Evolutionary conservation across 1,284 basidiomycete genomes (phyloP).

Genomic region (Grifola frondosa): DNA sequence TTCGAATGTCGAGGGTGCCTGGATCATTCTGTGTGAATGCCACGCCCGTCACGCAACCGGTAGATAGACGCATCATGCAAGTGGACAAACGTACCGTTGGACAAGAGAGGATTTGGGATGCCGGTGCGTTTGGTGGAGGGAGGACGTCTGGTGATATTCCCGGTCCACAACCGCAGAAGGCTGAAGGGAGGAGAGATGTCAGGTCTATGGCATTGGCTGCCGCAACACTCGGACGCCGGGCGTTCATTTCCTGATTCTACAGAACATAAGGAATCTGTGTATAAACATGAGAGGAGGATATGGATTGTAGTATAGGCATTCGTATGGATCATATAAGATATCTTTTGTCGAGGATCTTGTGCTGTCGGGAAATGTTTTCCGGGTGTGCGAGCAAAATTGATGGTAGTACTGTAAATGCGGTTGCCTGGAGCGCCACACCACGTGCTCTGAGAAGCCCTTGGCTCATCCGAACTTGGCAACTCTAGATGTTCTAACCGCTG

Average conservation of each 20-base stretch:
- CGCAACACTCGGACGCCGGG: conserved; percentile 22
- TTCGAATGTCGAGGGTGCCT: not conserved
- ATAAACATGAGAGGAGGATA: too few relatives aligned
- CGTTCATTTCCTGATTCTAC: conserved; percentile 23
- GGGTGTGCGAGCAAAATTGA: too few relatives aligned
- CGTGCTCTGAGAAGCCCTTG: too few relatives aligned
- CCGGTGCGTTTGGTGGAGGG: conserved; percentile 5
- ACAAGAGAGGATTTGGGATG: conserved; percentile 27
- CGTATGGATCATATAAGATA: too few relatives aligned
- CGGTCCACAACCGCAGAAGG: conserved; percentile 1
- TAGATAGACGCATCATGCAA: conserved; percentile 2
- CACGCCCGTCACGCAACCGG: conserved; percentile 1
- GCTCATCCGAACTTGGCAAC: too few relatives aligned
- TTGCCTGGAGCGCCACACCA: too few relatives aligned
- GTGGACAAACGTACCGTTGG: conserved; percentile 17
- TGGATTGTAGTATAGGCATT: too few relatives aligned
- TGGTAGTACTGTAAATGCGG: too few relatives aligned
- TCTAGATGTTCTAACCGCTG: too few relatives aligned
- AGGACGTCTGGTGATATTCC: conserved; percentile 29
- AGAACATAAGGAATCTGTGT: not conserved
- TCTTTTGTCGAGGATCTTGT: not conserved
- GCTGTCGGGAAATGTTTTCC: not conserved
- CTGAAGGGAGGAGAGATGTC: conserved; percentile 20
- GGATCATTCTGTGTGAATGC: not conserved
- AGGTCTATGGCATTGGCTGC: conserved; percentile 23